Evolutionary conservation across 192 early-diverging fungal species (phyloP).

Genomic region (Neocallimastix lanati): DNA sequence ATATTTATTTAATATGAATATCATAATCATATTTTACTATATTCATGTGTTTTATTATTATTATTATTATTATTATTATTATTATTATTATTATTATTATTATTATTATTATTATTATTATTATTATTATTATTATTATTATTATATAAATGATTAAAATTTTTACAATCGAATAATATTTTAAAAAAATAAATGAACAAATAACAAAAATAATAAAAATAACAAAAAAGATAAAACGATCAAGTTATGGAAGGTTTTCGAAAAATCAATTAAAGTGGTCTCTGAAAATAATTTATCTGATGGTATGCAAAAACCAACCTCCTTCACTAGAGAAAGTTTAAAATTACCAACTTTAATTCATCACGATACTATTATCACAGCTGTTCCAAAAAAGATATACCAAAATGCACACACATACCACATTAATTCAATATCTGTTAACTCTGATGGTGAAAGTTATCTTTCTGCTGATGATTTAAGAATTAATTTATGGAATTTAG

Average conservation of each 20-base stretch:
- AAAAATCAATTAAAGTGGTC: slow-evolving; percentile 89
- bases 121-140: no score
- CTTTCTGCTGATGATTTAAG: slow-evolving; percentile 92
- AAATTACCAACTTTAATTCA: slow-evolving; percentile 73
- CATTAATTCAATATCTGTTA: slow-evolving; percentile 98
- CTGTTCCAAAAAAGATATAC: slow-evolving; percentile 86
- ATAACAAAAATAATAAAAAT: no score
- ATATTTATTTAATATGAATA: no score
- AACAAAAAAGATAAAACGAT: slow-evolving; percentile 97
- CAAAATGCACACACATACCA: slow-evolving; percentile 98
- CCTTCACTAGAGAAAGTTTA: slow-evolving; percentile 12
- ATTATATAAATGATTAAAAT: no score
- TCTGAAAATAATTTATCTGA: slow-evolving; percentile 76
- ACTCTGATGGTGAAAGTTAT: slow-evolving; percentile 95
- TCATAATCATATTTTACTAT: no score
- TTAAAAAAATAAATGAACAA: no score
- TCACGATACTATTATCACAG: slow-evolving; percentile 90
- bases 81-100: no score
- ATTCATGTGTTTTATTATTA: no score
- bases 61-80: no score
- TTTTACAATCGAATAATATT: no score
- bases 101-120: no score
- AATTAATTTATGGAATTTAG: slow-evolving; percentile 98
- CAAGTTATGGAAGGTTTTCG: slow-evolving; percentile 99
- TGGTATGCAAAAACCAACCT: slow-evolving; percentile 9